Percentiles rank a stretch among this genome's conserved stretches.
These are phyloP conservation scores for Colletotrichum sidae DNA, from an alignment of 2,329 filamentous ascomycete genomes.

Conservation along the genomic window DNA sequence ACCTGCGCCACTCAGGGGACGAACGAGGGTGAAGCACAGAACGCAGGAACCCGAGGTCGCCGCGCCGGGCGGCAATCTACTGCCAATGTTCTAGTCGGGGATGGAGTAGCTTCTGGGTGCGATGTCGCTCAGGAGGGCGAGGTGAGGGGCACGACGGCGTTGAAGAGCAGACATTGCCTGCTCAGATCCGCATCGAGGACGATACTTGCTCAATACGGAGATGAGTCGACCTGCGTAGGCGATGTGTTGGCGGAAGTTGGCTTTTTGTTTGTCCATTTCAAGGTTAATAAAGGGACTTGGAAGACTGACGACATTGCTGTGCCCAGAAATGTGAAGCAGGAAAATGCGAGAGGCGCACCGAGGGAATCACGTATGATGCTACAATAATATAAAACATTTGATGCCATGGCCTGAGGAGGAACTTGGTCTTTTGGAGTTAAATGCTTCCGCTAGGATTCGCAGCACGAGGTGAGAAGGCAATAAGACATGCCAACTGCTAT, in stretches of 20 bases:
- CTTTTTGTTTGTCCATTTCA: no score
- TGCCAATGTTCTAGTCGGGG: not conserved
- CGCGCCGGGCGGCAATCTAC: conserved; percentile 56
- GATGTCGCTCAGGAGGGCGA: not conserved
- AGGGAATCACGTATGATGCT: not conserved
- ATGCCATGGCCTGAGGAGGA: not conserved
- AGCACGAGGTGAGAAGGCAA: not conserved
- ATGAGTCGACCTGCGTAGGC: no score
- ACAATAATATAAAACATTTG: not conserved
- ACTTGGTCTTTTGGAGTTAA: not conserved
- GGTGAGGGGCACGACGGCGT: not conserved
- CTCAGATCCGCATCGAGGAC: not conserved
- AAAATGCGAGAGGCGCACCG: not conserved
- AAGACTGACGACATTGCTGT: not conserved
- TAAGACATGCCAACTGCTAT: not conserved
- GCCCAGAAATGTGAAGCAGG: not conserved
- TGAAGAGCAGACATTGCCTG: not conserved
- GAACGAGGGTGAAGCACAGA: conserved; percentile 59
- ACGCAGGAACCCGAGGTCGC: conserved; percentile 58
- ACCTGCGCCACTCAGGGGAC: conserved; percentile 69
- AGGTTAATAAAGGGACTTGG: no score
- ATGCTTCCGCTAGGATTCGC: not conserved
- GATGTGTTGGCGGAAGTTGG: no score
- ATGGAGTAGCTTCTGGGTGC: not conserved
- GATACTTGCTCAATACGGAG: no score